Evolutionary conservation across 768 basidiomycete species (phyloP).

Genomic region (Tylopilus rubrobrunneus): DNA sequence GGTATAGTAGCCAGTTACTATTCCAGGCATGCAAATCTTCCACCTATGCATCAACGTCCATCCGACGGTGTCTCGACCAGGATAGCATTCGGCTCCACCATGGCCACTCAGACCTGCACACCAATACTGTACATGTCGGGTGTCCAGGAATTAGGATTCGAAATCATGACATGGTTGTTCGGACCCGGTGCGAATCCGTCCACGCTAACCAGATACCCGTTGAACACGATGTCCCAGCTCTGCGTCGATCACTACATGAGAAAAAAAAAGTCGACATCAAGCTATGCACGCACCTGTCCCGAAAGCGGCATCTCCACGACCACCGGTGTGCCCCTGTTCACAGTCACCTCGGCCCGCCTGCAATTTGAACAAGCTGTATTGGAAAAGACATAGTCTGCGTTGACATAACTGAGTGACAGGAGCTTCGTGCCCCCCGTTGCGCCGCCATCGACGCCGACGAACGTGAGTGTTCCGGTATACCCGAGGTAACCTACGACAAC

Average conservation of each 20-base stretch:
- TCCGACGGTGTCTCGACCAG: no score
- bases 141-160: constrained; percentile 2
- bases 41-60: no score
- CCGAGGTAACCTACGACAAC: background rate
- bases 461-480: constrained; percentile 1
- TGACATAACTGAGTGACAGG: constrained; percentile 2
- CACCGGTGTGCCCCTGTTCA: constrained; percentile 1
- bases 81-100: no score
- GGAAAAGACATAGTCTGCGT: constrained; percentile 6
- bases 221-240: constrained; percentile 2
- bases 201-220: constrained; percentile 3
- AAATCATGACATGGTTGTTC: constrained; percentile 1
- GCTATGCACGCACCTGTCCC: background rate
- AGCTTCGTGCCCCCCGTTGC: background rate
- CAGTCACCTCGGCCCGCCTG: constrained; percentile 4
- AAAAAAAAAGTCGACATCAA: background rate
- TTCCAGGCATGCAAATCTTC: no score
- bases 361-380: constrained; percentile 9
- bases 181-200: constrained; percentile 9
- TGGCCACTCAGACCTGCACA: background rate
- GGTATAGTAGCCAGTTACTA: no score
- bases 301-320: constrained; percentile 8
- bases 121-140: constrained; percentile 6
- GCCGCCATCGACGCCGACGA: constrained; percentile 7
- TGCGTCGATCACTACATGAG: background rate